phyloP scores from a whole-genome alignment of 257 asterid genomes.

The Salvia miltiorrhiza region DNA sequence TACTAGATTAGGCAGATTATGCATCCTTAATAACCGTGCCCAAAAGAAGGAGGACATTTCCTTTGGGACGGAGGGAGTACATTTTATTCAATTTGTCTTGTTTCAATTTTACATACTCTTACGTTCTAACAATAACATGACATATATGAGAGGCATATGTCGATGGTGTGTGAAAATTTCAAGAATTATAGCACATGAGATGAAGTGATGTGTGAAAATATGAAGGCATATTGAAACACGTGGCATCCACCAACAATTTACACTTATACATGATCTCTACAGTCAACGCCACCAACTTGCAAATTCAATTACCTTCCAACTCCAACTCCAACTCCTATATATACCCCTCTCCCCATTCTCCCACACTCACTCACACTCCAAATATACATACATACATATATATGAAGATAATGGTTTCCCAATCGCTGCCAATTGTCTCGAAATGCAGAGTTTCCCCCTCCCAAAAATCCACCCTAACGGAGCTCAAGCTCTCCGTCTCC shows the following conservation, averaged over 20 bases:
- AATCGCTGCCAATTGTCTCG: constrained; percentile 12
- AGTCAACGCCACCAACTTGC: not conserved
- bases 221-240: not conserved
- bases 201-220: not conserved
- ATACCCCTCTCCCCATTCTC: not conserved
- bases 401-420: constrained; percentile 15
- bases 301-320: not conserved
- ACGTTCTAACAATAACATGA: too few relatives aligned
- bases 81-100: too few relatives aligned
- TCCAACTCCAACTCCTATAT: constrained; percentile 14
- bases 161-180: too few relatives aligned
- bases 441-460: constrained; percentile 25
- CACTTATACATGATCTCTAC: not conserved
- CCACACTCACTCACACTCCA: not conserved
- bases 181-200: too few relatives aligned
- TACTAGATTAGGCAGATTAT: too few relatives aligned
- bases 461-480: constrained; percentile 12
- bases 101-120: too few relatives aligned
- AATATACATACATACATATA: too few relatives aligned
- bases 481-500: constrained; percentile 39
- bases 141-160: too few relatives aligned
- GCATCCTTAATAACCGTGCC: too few relatives aligned
- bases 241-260: not conserved
- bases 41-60: too few relatives aligned
- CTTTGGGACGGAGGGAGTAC: too few relatives aligned